Conservation (phyloP, 257 asterid genomes). For the Solanum virginianum region DNA sequence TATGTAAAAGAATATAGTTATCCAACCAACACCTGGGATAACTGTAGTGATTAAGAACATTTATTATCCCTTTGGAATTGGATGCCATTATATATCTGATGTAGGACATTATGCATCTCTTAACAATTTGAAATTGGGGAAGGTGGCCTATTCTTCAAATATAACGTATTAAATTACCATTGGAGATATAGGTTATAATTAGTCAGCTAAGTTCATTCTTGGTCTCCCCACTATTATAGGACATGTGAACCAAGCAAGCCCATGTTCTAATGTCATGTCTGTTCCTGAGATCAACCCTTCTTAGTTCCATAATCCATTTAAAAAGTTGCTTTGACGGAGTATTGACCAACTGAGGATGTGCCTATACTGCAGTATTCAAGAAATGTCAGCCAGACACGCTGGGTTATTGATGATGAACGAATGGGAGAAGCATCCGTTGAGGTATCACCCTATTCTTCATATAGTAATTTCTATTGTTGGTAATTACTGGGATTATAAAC, state of each 20-base stretch:
- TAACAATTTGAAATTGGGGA: neutral
- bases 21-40: neutral
- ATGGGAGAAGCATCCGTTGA: slow-evolving; percentile 98
- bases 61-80: neutral
- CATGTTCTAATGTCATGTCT: neutral
- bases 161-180: neutral
- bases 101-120: neutral
- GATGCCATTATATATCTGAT: neutral
- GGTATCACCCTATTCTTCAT: slow-evolving; percentile 28
- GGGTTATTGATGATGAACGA: slow-evolving; percentile 95
- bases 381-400: slow-evolving; percentile 89
- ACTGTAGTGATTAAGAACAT: neutral
- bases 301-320: neutral
- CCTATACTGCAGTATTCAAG: slow-evolving; percentile 62
- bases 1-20: neutral
- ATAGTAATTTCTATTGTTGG: neutral
- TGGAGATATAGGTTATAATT: neutral
- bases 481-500: neutral
- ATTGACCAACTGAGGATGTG: neutral
- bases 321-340: neutral
- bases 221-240: neutral
- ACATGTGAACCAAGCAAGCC: neutral
- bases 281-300: neutral
- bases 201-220: neutral
- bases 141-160: neutral